Evolutionary conservation across 228 moss, liverwort and hornwort genomes (phyloP).

Genomic region (Sphagnum magellanicum): DNA sequence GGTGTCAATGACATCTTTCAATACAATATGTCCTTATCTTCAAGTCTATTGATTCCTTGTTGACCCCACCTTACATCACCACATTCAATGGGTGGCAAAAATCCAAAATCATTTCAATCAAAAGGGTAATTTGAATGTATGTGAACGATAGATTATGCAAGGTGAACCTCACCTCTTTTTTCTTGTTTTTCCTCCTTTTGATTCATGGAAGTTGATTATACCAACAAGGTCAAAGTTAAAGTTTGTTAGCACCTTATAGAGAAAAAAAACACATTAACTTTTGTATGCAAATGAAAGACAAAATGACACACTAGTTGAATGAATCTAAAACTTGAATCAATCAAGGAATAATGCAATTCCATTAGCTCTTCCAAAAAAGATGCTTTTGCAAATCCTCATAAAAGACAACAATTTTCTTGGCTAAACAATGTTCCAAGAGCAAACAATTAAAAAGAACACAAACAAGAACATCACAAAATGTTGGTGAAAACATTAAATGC

Average conservation of each 20-base stretch:
- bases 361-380: too few relatives aligned
- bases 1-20: too few relatives aligned
- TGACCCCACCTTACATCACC: slow-evolving; percentile 24
- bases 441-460: too few relatives aligned
- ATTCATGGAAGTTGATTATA: slow-evolving; percentile 93
- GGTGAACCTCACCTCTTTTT: slow-evolving; percentile 54
- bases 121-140: neutral
- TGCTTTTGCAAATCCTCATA: too few relatives aligned
- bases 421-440: too few relatives aligned
- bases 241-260: neutral
- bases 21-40: slow-evolving; percentile 35
- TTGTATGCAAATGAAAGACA: neutral
- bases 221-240: slow-evolving; percentile 5
- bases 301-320: slow-evolving; percentile 3
- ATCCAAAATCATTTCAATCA: too few relatives aligned
- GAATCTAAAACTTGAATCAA: too few relatives aligned
- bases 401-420: too few relatives aligned
- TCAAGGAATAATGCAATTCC: too few relatives aligned
- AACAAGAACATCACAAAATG: too few relatives aligned
- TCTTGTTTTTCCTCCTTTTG: slow-evolving; percentile 86
- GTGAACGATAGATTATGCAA: neutral
- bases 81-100: neutral
- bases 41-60: slow-evolving; percentile 31
- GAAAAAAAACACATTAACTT: neutral
- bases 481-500: too few relatives aligned